Percentiles rank a stretch among this genome's conserved stretches.
Conservation (phyloP, 2,329 filamentous ascomycete genomes). For the Berkeleyomyces rouxiae region DNA sequence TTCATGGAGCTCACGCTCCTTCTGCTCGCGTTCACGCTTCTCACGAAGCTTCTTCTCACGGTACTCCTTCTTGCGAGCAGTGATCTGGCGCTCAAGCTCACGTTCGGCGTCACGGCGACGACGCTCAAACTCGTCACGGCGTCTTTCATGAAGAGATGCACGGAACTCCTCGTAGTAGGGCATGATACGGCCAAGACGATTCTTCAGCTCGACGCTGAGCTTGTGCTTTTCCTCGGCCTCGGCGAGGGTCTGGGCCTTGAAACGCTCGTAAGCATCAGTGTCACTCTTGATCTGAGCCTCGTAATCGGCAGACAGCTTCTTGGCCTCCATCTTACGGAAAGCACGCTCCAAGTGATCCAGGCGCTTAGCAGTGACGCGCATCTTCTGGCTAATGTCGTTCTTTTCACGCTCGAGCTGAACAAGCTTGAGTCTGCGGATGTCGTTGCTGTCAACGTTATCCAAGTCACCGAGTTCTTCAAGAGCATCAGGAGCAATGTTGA, state of each 20-base stretch:
- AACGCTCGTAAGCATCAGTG: slow-evolving; percentile 60
- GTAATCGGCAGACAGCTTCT: slow-evolving; percentile 79
- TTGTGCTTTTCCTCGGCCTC: slow-evolving; percentile 80
- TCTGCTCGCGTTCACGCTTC: slow-evolving; percentile 70
- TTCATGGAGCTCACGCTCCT: slow-evolving; percentile 60
- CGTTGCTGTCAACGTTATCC: slow-evolving; percentile 73
- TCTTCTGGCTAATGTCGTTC: slow-evolving; percentile 81
- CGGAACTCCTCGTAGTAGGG: slow-evolving; percentile 74
- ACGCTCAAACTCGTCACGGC: slow-evolving; percentile 91
- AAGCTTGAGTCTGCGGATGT: slow-evolving; percentile 85
- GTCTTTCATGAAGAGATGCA: slow-evolving; percentile 64
- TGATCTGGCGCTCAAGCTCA: slow-evolving; percentile 85
- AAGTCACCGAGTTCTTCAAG: slow-evolving; percentile 61
- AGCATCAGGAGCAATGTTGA: slow-evolving; percentile 72
- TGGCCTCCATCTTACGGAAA: slow-evolving; percentile 86
- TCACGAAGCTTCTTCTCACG: slow-evolving; percentile 70
- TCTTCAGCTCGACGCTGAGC: slow-evolving; percentile 83
- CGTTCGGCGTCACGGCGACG: slow-evolving; percentile 79
- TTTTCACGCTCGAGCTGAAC: slow-evolving; percentile 95
- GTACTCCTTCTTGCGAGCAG: slow-evolving; percentile 71
- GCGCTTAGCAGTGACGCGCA: slow-evolving; percentile 83
- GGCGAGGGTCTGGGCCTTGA: slow-evolving; percentile 59
- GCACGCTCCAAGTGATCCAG: slow-evolving; percentile 95
- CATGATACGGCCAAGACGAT: slow-evolving; percentile 73
- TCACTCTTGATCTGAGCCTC: slow-evolving; percentile 66